Conservation (phyloP, 106 monocot species). For the Hemerocallis citrina region DNA sequence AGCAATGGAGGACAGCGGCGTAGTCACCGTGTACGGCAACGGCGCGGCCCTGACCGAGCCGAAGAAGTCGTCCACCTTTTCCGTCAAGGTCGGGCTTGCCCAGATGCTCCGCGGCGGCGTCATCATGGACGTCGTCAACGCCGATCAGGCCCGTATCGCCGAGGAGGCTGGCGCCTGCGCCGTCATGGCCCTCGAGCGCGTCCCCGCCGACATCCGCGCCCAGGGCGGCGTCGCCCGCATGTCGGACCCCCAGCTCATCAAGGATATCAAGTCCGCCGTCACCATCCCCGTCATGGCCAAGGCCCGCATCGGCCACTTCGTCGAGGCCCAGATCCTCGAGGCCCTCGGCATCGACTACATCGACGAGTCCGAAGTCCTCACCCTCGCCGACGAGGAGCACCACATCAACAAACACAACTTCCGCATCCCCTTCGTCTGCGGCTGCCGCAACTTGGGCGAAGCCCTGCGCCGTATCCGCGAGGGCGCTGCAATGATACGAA, state of each 20-base stretch:
- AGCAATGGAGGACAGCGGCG: conserved; percentile 7
- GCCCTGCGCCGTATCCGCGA: conserved; percentile 22
- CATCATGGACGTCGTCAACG: conserved; percentile 56
- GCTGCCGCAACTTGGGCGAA: conserved; percentile 27
- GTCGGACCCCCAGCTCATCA: conserved; percentile 23
- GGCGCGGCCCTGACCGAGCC: conserved; percentile 16
- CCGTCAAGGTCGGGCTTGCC: conserved; percentile 45
- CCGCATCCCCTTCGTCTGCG: conserved; percentile 31
- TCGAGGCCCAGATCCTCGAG: conserved; percentile 28
- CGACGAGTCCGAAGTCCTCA: conserved; percentile 29
- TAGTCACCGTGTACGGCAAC: conserved; percentile 8
- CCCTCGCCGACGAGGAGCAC: conserved; percentile 18
- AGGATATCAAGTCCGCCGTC: conserved; percentile 25
- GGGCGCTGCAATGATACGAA: conserved; percentile 12
- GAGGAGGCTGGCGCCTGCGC: conserved; percentile 64
- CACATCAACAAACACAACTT: conserved; percentile 38
- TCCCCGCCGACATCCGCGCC: conserved; percentile 65
- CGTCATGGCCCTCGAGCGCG: conserved; percentile 69
- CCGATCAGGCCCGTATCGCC: conserved; percentile 55
- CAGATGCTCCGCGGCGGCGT: conserved; percentile 65
- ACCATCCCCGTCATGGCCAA: conserved; percentile 34
- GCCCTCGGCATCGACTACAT: conserved; percentile 26
- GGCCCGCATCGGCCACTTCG: conserved; percentile 25
- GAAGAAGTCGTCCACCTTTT: conserved; percentile 37
- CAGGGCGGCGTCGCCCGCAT: conserved; percentile 60